Evolutionary conservation across 2,329 filamentous ascomycete genomes (phyloP).

Genomic region (Ascochyta fabae): DNA sequence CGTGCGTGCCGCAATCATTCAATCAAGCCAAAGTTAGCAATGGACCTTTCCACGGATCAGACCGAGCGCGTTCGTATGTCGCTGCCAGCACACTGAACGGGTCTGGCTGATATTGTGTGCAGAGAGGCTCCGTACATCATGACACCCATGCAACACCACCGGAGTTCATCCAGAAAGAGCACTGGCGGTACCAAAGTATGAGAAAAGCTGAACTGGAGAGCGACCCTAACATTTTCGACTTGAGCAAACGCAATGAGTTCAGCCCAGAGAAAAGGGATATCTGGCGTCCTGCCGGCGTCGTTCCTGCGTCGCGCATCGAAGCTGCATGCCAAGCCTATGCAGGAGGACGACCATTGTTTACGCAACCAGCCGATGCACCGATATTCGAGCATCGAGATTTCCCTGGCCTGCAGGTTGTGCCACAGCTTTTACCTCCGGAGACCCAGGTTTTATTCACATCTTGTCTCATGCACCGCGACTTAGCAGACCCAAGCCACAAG

Average conservation of each 20-base stretch:
- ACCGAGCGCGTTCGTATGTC: slow-evolving; percentile 45
- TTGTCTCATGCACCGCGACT: slow-evolving; percentile 77
- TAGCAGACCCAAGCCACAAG: slow-evolving; percentile 74
- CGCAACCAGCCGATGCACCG: slow-evolving; percentile 31
- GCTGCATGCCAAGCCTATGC: slow-evolving; percentile 42
- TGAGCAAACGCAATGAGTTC: slow-evolving; percentile 38
- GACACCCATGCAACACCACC: slow-evolving; percentile 48
- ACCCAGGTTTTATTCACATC: slow-evolving; percentile 76
- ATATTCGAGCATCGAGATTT: slow-evolving; percentile 49
- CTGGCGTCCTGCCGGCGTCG: slow-evolving; percentile 37
- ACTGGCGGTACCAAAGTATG: slow-evolving; percentile 65
- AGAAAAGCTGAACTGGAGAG: slow-evolving; percentile 61
- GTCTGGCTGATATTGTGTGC: slow-evolving; percentile 27
- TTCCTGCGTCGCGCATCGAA: slow-evolving; percentile 39
- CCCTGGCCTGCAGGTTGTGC: slow-evolving; percentile 73
- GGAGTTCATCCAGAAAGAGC: slow-evolving; percentile 43
- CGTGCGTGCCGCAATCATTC: neutral
- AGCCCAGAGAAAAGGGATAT: slow-evolving; percentile 43
- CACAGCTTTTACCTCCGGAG: slow-evolving; percentile 72
- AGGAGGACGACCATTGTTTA: slow-evolving; percentile 32
- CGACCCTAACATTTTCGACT: slow-evolving; percentile 51
- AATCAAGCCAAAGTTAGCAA: slow-evolving; percentile 12
- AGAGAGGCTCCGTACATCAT: slow-evolving; percentile 41
- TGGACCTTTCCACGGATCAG: slow-evolving; percentile 36
- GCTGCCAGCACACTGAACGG: slow-evolving; percentile 17